A percentile compares a stretch with the other conserved stretches of the same genome.
Conservation (phyloP, 2,329 filamentous ascomycete species). For the Aaosphaeria arxii region DNA sequence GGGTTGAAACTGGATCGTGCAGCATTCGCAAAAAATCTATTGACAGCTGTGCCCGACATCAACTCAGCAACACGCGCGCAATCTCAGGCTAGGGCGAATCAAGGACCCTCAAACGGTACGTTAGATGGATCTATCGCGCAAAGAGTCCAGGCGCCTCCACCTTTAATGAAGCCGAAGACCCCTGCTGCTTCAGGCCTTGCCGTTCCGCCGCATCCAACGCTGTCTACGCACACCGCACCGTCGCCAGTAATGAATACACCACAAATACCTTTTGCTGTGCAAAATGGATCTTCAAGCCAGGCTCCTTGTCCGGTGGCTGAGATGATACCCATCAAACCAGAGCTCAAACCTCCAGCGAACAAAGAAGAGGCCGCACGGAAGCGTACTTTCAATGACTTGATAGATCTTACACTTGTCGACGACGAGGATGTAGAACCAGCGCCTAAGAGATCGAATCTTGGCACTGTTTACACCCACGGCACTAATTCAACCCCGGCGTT, state of each 20-base stretch:
- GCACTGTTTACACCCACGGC: conserved; percentile 5
- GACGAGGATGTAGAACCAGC: conserved; percentile 39
- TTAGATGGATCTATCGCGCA: neutral
- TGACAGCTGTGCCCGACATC: conserved; percentile 44
- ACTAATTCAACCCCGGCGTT: conserved; percentile 19
- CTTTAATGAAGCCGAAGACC: neutral
- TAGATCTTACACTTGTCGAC: conserved; percentile 51
- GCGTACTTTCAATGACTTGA: conserved; percentile 51
- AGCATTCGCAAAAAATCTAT: conserved; percentile 51
- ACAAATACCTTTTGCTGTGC: neutral
- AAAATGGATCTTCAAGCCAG: neutral
- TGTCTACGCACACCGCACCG: conserved; percentile 2
- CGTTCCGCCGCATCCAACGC: neutral
- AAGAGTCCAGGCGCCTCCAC: neutral
- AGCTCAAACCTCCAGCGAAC: conserved; percentile 37
- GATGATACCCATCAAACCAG: conserved; percentile 26
- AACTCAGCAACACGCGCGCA: conserved; percentile 19
- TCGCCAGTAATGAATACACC: conserved; percentile 5
- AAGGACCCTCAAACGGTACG: neutral
- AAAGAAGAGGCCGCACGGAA: conserved; percentile 58
- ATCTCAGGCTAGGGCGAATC: conserved; percentile 4
- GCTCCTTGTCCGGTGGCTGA: conserved; percentile 23
- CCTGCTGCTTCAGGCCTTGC: neutral
- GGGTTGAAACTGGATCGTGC: conserved; percentile 52
- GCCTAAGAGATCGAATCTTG: conserved; percentile 26